A percentile compares a stretch with the other conserved stretches of the same genome.
Conservation (phyloP, 805 yeast genomes). For the Isabelozyma rhagii region DNA sequence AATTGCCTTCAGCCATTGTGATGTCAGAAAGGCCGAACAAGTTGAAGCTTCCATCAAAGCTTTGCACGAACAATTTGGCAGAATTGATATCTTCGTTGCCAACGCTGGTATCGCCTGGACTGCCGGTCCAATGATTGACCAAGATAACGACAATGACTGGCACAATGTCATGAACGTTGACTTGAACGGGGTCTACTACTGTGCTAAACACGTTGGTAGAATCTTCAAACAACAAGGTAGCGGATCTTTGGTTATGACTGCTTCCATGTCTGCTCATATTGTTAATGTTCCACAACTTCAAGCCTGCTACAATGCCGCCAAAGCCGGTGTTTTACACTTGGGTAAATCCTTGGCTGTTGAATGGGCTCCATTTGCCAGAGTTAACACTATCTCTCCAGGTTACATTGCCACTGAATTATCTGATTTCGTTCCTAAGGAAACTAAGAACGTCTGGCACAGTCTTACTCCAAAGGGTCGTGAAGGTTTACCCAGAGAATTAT, state of each 20-base stretch:
- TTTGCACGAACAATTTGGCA: slow-evolving; percentile 30
- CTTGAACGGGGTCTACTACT: slow-evolving; percentile 75
- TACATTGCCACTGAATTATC: slow-evolving; percentile 71
- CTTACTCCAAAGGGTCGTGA: slow-evolving; percentile 72
- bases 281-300: slow-evolving; percentile 86
- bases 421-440: slow-evolving; percentile 35
- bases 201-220: slow-evolving; percentile 71
- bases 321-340: slow-evolving; percentile 79
- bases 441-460: slow-evolving; percentile 37
- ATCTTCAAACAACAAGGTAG: slow-evolving; percentile 68
- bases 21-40: slow-evolving; percentile 36
- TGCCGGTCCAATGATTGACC: slow-evolving; percentile 38
- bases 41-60: slow-evolving; percentile 30
- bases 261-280: slow-evolving; percentile 87
- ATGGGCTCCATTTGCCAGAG: slow-evolving; percentile 85
- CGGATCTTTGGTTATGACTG: slow-evolving; percentile 81
- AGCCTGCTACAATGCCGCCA: slow-evolving; percentile 82
- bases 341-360: slow-evolving; percentile 79
- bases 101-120: slow-evolving; percentile 51
- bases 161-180: slow-evolving; percentile 69
- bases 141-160: slow-evolving; percentile 59
- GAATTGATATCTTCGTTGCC: slow-evolving; percentile 43
- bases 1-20: slow-evolving; percentile 32
- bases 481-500: slow-evolving; percentile 68
- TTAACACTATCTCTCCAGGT: slow-evolving; percentile 82